Evolutionary conservation across 2,329 filamentous ascomycete species (phyloP).

Genomic region (Trichoderma simmonsii): DNA sequence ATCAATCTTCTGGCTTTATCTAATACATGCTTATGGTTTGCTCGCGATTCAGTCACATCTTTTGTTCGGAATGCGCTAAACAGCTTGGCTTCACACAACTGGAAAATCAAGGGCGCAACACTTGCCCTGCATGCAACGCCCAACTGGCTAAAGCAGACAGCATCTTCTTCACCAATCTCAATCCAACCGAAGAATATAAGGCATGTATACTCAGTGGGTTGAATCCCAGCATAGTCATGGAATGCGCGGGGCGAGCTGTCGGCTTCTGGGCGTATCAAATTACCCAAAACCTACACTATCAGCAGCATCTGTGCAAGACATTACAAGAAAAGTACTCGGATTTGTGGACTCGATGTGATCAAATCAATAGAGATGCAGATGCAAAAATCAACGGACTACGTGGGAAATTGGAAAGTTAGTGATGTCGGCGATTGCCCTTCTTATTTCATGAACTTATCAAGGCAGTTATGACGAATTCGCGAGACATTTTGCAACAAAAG

Average conservation of each 20-base stretch:
- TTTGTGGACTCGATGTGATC: constrained; percentile 66
- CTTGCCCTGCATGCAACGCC: constrained; percentile 74
- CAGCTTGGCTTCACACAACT: constrained; percentile 56
- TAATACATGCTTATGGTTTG: constrained; percentile 11
- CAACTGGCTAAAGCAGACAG: constrained; percentile 70
- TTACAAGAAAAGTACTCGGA: constrained; percentile 68
- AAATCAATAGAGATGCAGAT: constrained; percentile 72
- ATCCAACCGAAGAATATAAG: constrained; percentile 85
- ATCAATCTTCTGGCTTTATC: too few species aligned
- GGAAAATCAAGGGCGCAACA: constrained; percentile 35
- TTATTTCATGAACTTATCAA: constrained; percentile 16
- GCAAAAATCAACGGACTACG: constrained; percentile 65
- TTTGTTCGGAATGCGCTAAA: constrained; percentile 73
- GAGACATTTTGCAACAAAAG: constrained; percentile 63
- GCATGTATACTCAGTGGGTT: constrained; percentile 80
- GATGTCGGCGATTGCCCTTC: neutral
- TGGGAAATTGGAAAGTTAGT: constrained; percentile 59
- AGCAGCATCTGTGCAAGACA: constrained; percentile 69
- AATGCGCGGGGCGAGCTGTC: constrained; percentile 75
- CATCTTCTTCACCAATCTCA: constrained; percentile 67
- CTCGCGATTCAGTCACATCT: constrained; percentile 64
- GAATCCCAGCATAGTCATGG: constrained; percentile 77
- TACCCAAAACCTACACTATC: constrained; percentile 77
- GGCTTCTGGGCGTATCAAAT: constrained; percentile 86
- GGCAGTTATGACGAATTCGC: constrained; percentile 56